Conservation (phyloP, 2,329 filamentous ascomycete species). For the Nigrograna mackinnonii region DNA sequence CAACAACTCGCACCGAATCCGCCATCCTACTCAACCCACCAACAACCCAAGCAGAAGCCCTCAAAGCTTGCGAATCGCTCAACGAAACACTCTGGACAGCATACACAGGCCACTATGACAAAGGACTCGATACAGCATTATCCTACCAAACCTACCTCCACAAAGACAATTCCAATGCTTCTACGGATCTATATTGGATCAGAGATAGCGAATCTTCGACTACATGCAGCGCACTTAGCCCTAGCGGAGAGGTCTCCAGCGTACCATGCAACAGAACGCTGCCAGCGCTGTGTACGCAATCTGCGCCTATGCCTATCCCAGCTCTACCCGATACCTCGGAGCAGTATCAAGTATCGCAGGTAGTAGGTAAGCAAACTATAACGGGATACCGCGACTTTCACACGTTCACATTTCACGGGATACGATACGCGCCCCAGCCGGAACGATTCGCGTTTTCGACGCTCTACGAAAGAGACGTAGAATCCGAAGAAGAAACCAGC, state of each 20-base stretch:
- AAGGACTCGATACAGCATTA: constrained; percentile 51
- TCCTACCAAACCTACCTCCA: constrained; percentile 51
- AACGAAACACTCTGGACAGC: constrained; percentile 53
- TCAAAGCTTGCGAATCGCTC: constrained; percentile 48
- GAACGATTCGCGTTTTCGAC: constrained; percentile 52
- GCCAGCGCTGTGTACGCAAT: constrained; percentile 58
- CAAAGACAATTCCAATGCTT: constrained; percentile 46
- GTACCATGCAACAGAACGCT: constrained; percentile 42
- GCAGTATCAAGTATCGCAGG: no score
- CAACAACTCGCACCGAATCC: no score
- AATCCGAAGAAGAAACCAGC: constrained; percentile 51
- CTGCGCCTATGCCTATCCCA: constrained; percentile 39
- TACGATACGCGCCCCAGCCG: constrained; percentile 49
- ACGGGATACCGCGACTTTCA: constrained; percentile 57
- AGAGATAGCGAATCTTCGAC: constrained; percentile 39
- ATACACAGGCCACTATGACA: constrained; percentile 42
- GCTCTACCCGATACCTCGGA: no score
- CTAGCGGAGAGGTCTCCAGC: no score
- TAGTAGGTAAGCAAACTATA: constrained; percentile 37
- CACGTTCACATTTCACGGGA: constrained; percentile 49
- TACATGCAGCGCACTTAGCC: no score
- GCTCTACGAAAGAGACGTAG: constrained; percentile 48
- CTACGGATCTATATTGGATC: no score
- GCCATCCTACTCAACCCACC: constrained; percentile 55
- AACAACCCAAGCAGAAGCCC: constrained; percentile 41